These are phyloP conservation scores for Dipodascopsis uninucleata DNA, from an alignment of 805 yeast genomes.

Conservation along the genomic window DNA sequence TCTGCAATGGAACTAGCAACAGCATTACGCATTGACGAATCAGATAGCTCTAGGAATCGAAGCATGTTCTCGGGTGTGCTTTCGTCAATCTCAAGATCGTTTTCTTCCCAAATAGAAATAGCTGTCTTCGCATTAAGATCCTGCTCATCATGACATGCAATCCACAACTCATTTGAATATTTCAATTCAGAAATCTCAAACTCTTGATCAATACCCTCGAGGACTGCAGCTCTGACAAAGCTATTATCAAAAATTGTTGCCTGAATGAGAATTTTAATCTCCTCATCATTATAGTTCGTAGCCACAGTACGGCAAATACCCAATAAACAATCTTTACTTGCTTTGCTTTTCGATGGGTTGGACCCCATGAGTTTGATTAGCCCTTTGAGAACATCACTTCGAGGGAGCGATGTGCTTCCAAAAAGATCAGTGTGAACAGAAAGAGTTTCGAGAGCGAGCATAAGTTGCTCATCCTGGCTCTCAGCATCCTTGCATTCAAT, in stretches of 20 bases:
- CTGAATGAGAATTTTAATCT: slow-evolving; percentile 55
- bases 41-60: slow-evolving; percentile 49
- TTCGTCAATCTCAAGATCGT: slow-evolving; percentile 48
- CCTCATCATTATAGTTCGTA: slow-evolving; percentile 52
- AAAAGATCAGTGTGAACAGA: slow-evolving; percentile 51
- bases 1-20: slow-evolving; percentile 66
- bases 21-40: slow-evolving; percentile 68
- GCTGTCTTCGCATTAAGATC: slow-evolving; percentile 62
- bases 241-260: slow-evolving; percentile 57
- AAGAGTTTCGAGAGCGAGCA: slow-evolving; percentile 43
- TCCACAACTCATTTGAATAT: slow-evolving; percentile 69
- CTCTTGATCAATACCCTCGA: slow-evolving; percentile 60
- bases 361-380: slow-evolving; percentile 60
- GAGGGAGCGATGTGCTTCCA: slow-evolving; percentile 62
- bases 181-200: slow-evolving; percentile 46
- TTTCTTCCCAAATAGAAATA: slow-evolving; percentile 80
- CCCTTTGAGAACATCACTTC: slow-evolving; percentile 58
- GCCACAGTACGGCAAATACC: slow-evolving; percentile 76
- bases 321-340: slow-evolving; percentile 77
- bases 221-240: slow-evolving; percentile 72
- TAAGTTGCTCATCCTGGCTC: slow-evolving; percentile 84
- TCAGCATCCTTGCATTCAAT: slow-evolving; percentile 48
- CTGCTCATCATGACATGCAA: slow-evolving; percentile 72
- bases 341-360: slow-evolving; percentile 72
- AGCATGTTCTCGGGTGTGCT: slow-evolving; percentile 44